phyloP scores from a whole-genome alignment of 2,329 filamentous ascomycete genomes.

The Talaromyces marneffei region DNA sequence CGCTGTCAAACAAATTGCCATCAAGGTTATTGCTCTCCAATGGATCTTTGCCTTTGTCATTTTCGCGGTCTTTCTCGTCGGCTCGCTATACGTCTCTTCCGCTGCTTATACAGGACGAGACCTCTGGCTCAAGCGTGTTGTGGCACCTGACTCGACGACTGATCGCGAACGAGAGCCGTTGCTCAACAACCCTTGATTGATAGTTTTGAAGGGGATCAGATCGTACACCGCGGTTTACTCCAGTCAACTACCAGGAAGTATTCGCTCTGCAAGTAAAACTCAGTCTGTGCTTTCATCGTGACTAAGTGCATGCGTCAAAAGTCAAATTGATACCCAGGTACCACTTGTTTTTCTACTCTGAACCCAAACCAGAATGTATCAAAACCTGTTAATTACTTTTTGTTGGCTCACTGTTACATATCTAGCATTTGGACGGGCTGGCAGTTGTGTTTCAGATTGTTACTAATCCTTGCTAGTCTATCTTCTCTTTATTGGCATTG shows the following conservation, averaged over 20 bases:
- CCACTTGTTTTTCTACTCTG: neutral
- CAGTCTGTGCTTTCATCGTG: too few species aligned
- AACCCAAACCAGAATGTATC: neutral
- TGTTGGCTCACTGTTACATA: too few species aligned
- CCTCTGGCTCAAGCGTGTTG: conserved; percentile 30
- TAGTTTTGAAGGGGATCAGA: neutral
- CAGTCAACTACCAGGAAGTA: neutral
- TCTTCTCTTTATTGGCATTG: neutral
- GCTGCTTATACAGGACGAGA: conserved; percentile 33
- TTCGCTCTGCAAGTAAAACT: neutral
- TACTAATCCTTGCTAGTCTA: neutral
- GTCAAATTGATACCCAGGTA: neutral
- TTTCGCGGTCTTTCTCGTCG: conserved; percentile 66
- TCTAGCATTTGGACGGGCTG: neutral
- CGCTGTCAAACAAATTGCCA: conserved; percentile 69
- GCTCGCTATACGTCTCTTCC: conserved; percentile 49
- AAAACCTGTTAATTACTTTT: neutral
- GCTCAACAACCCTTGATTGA: conserved; percentile 38
- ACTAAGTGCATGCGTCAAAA: neutral
- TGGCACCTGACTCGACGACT: conserved; percentile 35
- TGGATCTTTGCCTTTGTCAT: conserved; percentile 91
- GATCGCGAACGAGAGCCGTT: conserved; percentile 52
- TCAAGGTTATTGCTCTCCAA: conserved; percentile 70
- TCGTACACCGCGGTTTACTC: neutral
- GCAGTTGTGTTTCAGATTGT: neutral